Conservation (phyloP, 2,329 filamentous ascomycete species). For the Xylariaceae sp. region DNA sequence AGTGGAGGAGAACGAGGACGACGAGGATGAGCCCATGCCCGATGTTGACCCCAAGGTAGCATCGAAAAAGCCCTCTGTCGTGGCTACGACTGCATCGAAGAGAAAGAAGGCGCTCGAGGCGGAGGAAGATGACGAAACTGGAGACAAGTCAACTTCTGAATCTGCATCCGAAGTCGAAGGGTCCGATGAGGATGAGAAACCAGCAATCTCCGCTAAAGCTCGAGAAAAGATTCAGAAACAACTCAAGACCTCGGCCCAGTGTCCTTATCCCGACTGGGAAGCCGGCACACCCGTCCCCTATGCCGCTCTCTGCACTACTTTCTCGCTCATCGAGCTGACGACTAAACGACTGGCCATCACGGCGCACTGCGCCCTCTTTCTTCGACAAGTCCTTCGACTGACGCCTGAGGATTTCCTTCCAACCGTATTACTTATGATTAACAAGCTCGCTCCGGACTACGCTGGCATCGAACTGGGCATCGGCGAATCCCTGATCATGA, state of each 20-base stretch:
- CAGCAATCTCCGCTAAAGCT: conserved; percentile 66
- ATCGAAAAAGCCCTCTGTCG: neutral
- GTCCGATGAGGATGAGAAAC: conserved; percentile 51
- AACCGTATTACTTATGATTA: conserved; percentile 92
- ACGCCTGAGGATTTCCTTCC: conserved; percentile 83
- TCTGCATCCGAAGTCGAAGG: conserved; percentile 46
- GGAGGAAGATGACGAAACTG: conserved; percentile 33
- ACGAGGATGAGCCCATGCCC: conserved; percentile 41
- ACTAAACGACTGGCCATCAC: conserved; percentile 85
- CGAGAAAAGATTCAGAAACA: conserved; percentile 76
- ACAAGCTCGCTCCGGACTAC: conserved; percentile 95
- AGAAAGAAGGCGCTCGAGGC: conserved; percentile 21
- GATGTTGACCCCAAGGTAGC: conserved; percentile 25
- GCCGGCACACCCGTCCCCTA: conserved; percentile 85
- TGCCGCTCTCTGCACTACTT: conserved; percentile 87
- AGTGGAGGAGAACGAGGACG: conserved; percentile 30
- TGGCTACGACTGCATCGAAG: conserved; percentile 19
- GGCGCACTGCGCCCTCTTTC: conserved; percentile 82
- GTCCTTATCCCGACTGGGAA: conserved; percentile 95
- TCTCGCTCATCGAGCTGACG: conserved; percentile 91
- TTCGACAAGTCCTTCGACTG: conserved; percentile 87
- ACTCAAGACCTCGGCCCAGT: conserved; percentile 61
- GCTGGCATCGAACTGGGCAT: conserved; percentile 97
- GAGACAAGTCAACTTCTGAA: conserved; percentile 42
- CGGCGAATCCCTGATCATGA: conserved; percentile 97